Base-by-base conservation (phyloP, 257 asterid species). In the Solanum pimpinellifolium region DNA sequence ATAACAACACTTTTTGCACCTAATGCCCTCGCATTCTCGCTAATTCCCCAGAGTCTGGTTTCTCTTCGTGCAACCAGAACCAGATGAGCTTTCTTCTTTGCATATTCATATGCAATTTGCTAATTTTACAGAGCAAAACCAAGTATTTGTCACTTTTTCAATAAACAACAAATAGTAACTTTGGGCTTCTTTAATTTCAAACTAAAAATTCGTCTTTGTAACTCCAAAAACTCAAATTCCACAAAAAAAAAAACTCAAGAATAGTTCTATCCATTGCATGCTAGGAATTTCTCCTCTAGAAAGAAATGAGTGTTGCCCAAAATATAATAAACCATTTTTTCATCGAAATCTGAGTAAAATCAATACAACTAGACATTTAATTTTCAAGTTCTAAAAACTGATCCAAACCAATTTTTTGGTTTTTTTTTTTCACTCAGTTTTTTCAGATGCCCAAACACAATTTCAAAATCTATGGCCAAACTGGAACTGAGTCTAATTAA, bases 41-140 rank as follows among this genome's bases (percentile, higher is more conserved):
- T 93, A 47, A 95, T 96, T 33, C 92, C 98, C 75, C 94, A 90
- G 33, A 95, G 89, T 89, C 99, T 92, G 80, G 86, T 90, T 35
- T 95, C 98, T 88, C 99, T 91, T 84, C 99, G 89, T 35, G 99
- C 99, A 1, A 96, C 95, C 88, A 96, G 75, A 15, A 95, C 99
- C 2, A 95, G 98, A 75, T 91, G 94, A 2, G 94, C 98, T 78
- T 93, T 90, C 90, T 96, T 93, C 92, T 94, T 94, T 16, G 99
- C 99, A 81, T 95, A 96, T 85, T 96, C 94, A 74, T 96, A 96
- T n/a, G 98, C 98, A 23, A 96, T 95, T 95, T 95, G 98, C 99
- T 95, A 80, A 49, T 77, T 25, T 44, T 0, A 47, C 66, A 47
- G 10, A 47, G 42, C 0, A 80, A 29, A 80, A 47, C 65, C 29